Evolutionary conservation across 1,139 yeast species (phyloP).

Genomic region (Lodderomyces beijingensis): DNA sequence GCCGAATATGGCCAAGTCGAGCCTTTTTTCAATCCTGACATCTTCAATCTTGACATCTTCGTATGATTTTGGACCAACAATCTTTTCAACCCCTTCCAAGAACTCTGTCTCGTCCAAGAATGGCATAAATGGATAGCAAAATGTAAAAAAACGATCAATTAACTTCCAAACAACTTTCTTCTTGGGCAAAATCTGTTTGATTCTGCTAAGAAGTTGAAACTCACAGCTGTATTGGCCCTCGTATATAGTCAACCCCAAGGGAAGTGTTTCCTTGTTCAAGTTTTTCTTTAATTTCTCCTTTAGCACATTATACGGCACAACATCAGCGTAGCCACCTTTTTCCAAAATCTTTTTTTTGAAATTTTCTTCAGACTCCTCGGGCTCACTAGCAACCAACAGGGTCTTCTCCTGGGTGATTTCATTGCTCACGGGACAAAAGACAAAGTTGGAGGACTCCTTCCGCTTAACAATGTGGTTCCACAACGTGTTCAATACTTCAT

Average conservation of each 20-base stretch:
- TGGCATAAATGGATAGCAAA: conserved; percentile 35
- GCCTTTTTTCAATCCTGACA: conserved; percentile 23
- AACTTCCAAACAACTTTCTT: conserved; percentile 30
- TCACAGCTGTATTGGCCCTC: conserved; percentile 29
- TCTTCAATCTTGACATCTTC: conserved; percentile 18
- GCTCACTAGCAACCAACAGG: conserved; percentile 16
- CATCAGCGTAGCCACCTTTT: conserved; percentile 33
- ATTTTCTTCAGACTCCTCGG: conserved; percentile 13
- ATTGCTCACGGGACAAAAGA: conserved; percentile 12
- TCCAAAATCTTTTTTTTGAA: conserved; percentile 32
- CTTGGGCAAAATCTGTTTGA: conserved; percentile 29
- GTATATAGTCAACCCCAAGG: conserved; percentile 27
- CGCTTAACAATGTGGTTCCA: conserved; percentile 28
- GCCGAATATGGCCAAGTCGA: conserved; percentile 34
- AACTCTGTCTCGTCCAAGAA: conserved; percentile 30
- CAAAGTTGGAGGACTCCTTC: conserved; percentile 20
- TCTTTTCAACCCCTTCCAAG: conserved; percentile 14
- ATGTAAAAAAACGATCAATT: conserved; percentile 25
- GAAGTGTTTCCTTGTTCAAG: conserved; percentile 17
- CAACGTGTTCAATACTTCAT: conserved; percentile 35
- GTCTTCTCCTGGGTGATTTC: conserved; percentile 25
- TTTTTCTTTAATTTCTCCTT: conserved; percentile 17
- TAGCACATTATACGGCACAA: conserved; percentile 30
- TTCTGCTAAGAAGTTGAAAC: conserved; percentile 28
- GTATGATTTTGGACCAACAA: conserved; percentile 25